A percentile compares a stretch with the other conserved stretches of the same genome.
phyloP scores from a whole-genome alignment of 768 basidiomycete species.

The Auricularia heimuer region DNA sequence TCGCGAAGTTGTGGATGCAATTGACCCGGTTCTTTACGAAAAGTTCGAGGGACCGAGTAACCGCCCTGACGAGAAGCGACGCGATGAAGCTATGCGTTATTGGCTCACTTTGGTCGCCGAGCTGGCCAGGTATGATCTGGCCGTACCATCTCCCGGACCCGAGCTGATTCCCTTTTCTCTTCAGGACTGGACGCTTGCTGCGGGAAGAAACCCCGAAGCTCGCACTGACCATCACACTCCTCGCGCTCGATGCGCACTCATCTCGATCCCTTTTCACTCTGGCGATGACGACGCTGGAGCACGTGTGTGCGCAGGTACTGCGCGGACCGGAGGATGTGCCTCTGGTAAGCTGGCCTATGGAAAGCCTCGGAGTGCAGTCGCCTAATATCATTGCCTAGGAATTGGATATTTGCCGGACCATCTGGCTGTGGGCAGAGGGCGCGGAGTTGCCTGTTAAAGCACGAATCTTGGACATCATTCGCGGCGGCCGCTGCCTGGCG shows the following conservation, averaged over 20 bases:
- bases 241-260: slow-evolving; percentile 21
- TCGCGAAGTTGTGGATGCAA: slow-evolving; percentile 22
- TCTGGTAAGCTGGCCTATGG: background rate
- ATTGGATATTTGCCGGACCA: background rate
- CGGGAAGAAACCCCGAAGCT: background rate
- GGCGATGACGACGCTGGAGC: slow-evolving; percentile 23
- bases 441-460: background rate
- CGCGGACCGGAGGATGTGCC: slow-evolving; percentile 43
- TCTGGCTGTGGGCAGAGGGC: background rate
- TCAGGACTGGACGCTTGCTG: too few relatives aligned
- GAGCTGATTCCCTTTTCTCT: too few relatives aligned
- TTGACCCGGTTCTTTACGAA: slow-evolving; percentile 20
- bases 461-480: slow-evolving; percentile 1
- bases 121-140: background rate
- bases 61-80: slow-evolving; percentile 27
- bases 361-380: background rate
- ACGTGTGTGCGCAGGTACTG: slow-evolving; percentile 29
- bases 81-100: slow-evolving; percentile 34
- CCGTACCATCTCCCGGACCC: too few relatives aligned
- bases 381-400: background rate
- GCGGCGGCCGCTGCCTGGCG: slow-evolving; percentile 4
- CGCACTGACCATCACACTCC: slow-evolving; percentile 31
- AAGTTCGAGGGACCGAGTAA: slow-evolving; percentile 5
- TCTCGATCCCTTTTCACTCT: slow-evolving; percentile 34
- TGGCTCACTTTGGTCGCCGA: background rate